These are phyloP conservation scores for Drechslerella dactyloides DNA, from an alignment of 2,329 filamentous ascomycete species.

Conservation along the genomic window DNA sequence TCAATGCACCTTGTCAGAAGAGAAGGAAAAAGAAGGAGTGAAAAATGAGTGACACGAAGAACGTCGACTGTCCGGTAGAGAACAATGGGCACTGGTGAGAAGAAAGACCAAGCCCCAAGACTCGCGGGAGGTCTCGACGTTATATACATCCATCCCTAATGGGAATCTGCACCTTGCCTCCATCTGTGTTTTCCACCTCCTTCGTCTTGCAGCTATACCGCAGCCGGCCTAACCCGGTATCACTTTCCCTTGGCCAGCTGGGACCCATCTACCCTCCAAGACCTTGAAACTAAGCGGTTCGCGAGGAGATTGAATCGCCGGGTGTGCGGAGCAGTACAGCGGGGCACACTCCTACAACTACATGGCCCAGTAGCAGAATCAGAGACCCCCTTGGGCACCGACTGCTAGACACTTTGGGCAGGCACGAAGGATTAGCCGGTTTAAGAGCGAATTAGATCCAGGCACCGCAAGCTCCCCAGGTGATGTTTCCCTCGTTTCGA, in stretches of 20 bases:
- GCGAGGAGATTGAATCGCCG: slow-evolving; percentile 27
- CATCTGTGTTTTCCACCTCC: background rate
- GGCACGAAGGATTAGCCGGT: slow-evolving; percentile 25
- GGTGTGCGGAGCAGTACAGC: slow-evolving; percentile 16
- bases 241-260: slow-evolving; percentile 14
- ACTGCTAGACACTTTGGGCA: slow-evolving; percentile 3
- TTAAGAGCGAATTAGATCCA: slow-evolving; percentile 34
- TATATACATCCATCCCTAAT: slow-evolving; percentile 25
- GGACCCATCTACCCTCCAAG: slow-evolving; percentile 13
- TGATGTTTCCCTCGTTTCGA: slow-evolving; percentile 48
- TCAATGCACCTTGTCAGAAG: slow-evolving; percentile 54
- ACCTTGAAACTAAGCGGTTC: slow-evolving; percentile 49
- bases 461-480: slow-evolving; percentile 9
- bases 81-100: slow-evolving; percentile 17
- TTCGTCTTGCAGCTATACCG: no score
- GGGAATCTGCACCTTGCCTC: slow-evolving; percentile 13
- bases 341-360: slow-evolving; percentile 17
- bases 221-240: slow-evolving; percentile 9
- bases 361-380: slow-evolving; percentile 27
- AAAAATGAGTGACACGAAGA: slow-evolving; percentile 43
- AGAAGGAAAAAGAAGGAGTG: slow-evolving; percentile 46
- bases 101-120: slow-evolving; percentile 20
- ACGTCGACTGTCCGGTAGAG: slow-evolving; percentile 30
- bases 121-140: slow-evolving; percentile 10
- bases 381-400: slow-evolving; percentile 15